Conservation (phyloP, 495 filamentous ascomycete species). For the Podospora pseudopauciseta region DNA sequence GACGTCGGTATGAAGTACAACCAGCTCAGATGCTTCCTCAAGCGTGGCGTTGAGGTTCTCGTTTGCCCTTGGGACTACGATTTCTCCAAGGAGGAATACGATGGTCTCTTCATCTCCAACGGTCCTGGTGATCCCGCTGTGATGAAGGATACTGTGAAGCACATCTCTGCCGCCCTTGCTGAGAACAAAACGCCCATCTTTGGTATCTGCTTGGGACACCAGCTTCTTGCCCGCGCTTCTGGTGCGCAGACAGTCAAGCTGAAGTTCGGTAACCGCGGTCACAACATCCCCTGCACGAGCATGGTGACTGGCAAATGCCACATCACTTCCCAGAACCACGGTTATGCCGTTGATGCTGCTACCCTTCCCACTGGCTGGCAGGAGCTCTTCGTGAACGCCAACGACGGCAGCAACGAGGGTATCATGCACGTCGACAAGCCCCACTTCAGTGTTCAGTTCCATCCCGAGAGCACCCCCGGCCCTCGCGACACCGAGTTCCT, state of each 20-base stretch:
- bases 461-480: slow-evolving; percentile 93
- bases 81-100: slow-evolving; percentile 77
- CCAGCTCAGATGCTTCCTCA: slow-evolving; percentile 87
- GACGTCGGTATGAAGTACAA: slow-evolving; percentile 98
- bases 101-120: slow-evolving; percentile 96
- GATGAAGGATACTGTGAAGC: slow-evolving; percentile 68
- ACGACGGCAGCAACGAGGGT: slow-evolving; percentile 96
- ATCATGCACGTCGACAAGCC: slow-evolving; percentile 81
- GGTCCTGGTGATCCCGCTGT: slow-evolving; percentile 93
- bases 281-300: slow-evolving; percentile 97
- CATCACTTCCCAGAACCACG: slow-evolving; percentile 98
- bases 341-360: slow-evolving; percentile 81
- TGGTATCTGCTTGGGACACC: slow-evolving; percentile 95
- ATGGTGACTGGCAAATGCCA: slow-evolving; percentile 91
- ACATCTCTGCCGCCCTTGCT: slow-evolving; percentile 66
- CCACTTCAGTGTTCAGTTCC: slow-evolving; percentile 98
- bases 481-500: slow-evolving; percentile 95
- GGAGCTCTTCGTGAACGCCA: slow-evolving; percentile 95
- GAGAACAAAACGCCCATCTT: slow-evolving; percentile 83
- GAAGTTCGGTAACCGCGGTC: slow-evolving; percentile 98
- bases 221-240: slow-evolving; percentile 84
- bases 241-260: slow-evolving; percentile 89
- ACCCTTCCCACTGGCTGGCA: slow-evolving; percentile 76
- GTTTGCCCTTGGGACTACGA: slow-evolving; percentile 96
- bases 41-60: slow-evolving; percentile 87